Evolutionary conservation across 2,329 filamentous ascomycete species (phyloP).

Genomic region (Penicillium vulpinum): DNA sequence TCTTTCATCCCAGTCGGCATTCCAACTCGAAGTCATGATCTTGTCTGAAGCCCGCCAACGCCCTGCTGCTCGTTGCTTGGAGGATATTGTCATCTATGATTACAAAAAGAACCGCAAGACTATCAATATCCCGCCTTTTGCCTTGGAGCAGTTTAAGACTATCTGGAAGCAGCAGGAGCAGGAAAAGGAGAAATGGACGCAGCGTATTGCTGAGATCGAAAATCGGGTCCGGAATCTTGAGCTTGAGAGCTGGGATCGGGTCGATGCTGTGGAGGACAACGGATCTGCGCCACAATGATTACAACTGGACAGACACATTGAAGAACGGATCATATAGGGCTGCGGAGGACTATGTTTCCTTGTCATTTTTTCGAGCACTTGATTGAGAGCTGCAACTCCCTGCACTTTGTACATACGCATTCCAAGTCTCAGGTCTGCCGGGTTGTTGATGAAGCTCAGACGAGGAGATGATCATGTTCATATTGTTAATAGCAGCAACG

Average conservation of each 20-base stretch:
- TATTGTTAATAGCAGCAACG: background rate
- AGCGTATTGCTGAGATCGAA: conserved; percentile 58
- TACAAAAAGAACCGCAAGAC: conserved; percentile 61
- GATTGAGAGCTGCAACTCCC: background rate
- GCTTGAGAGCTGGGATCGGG: conserved; percentile 69
- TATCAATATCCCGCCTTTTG: conserved; percentile 56
- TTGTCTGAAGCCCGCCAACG: conserved; percentile 74
- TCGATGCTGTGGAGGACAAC: conserved; percentile 70
- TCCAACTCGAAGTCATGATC: conserved; percentile 60
- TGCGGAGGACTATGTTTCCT: background rate
- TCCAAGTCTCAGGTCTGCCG: background rate
- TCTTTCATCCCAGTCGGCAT: conserved; percentile 32
- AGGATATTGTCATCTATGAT: conserved; percentile 80
- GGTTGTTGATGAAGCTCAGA: too few species aligned
- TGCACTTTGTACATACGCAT: conserved; percentile 2
- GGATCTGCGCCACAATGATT: conserved; percentile 43
- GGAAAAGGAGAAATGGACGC: conserved; percentile 54
- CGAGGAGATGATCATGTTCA: background rate
- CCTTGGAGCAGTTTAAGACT: conserved; percentile 60
- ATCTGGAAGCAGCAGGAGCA: conserved; percentile 64
- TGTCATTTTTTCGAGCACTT: background rate
- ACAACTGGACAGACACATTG: background rate
- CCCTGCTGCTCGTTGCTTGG: conserved; percentile 69
- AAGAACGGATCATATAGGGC: background rate
- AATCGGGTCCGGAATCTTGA: conserved; percentile 64